Conservation (phyloP, 1,284 basidiomycete species). For the Agaricales sp. region DNA sequence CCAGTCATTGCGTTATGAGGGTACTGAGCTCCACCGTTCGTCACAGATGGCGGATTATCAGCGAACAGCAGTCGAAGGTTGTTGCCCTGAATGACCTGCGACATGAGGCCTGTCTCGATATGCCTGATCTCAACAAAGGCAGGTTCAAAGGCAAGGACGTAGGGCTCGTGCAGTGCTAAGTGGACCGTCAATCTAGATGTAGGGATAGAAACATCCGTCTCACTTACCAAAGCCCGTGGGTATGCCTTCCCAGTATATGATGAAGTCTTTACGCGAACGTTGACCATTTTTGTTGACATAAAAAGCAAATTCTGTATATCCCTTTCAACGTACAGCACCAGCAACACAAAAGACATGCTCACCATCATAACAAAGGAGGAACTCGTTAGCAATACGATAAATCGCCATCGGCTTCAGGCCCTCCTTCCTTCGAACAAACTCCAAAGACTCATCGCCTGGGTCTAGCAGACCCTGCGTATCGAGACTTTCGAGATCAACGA, state of each 20-base stretch:
- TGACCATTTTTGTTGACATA: constrained; percentile 98
- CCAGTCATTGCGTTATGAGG: constrained; percentile 17
- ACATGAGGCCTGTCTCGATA: constrained; percentile 86
- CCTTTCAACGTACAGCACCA: constrained; percentile 8
- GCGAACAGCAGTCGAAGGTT: constrained; percentile 88
- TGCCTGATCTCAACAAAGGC: constrained; percentile 96
- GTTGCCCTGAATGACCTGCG: constrained; percentile 92
- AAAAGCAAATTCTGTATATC: constrained; percentile 83
- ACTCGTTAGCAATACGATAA: constrained; percentile 94
- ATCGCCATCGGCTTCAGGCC: constrained; percentile 92
- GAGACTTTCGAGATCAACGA: constrained; percentile 94
- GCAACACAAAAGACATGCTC: constrained; percentile 17
- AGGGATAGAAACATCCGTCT: constrained; percentile 6
- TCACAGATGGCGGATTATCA: constrained; percentile 85
- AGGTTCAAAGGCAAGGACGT: constrained; percentile 94
- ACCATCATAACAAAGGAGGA: constrained; percentile 97
- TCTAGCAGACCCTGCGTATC: constrained; percentile 96
- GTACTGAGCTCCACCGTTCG: constrained; percentile 26
- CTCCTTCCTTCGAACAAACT: constrained; percentile 89
- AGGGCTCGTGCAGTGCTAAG: constrained; percentile 90
- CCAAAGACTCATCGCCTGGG: constrained; percentile 83
- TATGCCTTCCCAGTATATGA: constrained; percentile 94
- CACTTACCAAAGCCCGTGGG: constrained; percentile 87
- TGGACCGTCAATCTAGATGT: constrained; percentile 7
- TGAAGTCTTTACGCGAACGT: constrained; percentile 84